Evolutionary conservation across 441 rosid species (phyloP).

Genomic region (Eutrema salsugineum): DNA sequence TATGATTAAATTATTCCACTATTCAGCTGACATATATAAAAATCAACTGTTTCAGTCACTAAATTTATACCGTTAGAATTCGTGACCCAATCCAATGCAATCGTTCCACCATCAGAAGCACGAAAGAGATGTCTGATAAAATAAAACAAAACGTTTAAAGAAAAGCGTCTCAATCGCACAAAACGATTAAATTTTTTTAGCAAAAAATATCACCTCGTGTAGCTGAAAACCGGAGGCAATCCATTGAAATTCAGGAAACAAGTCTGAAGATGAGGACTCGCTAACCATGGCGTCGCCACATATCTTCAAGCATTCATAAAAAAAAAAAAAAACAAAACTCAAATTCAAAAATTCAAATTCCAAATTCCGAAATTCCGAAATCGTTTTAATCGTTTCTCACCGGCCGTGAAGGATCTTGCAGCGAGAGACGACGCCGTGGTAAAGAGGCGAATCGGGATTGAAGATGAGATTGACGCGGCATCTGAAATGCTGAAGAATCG

Average conservation of each 20-base stretch:
- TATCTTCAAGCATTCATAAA: conserved; percentile 48
- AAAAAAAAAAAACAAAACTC: not conserved
- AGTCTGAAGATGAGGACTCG: conserved; percentile 85
- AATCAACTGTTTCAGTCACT: not conserved
- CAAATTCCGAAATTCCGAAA: too few relatives aligned
- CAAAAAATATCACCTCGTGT: conserved; percentile 45
- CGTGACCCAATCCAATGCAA: conserved; percentile 84
- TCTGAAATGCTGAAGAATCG: conserved; percentile 43
- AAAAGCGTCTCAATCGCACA: not conserved
- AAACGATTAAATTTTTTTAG: too few relatives aligned
- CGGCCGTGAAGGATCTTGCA: conserved; percentile 68
- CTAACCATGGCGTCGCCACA: conserved; percentile 75
- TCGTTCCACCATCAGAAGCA: conserved; percentile 78
- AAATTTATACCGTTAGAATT: conserved; percentile 46
- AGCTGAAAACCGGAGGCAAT: conserved; percentile 67
- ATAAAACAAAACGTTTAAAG: not conserved
- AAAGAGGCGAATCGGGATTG: conserved; percentile 48
- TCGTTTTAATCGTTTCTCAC: conserved; percentile 27
- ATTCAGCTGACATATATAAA: too few relatives aligned
- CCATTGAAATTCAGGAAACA: conserved; percentile 65
- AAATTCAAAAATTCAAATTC: not conserved
- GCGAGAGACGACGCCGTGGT: conserved; percentile 53
- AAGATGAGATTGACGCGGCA: conserved; percentile 42
- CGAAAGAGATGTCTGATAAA: conserved; percentile 53
- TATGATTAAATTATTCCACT: too few relatives aligned